phyloP scores from a whole-genome alignment of 805 yeast species.

The Saccharomycopsis sp. region DNA sequence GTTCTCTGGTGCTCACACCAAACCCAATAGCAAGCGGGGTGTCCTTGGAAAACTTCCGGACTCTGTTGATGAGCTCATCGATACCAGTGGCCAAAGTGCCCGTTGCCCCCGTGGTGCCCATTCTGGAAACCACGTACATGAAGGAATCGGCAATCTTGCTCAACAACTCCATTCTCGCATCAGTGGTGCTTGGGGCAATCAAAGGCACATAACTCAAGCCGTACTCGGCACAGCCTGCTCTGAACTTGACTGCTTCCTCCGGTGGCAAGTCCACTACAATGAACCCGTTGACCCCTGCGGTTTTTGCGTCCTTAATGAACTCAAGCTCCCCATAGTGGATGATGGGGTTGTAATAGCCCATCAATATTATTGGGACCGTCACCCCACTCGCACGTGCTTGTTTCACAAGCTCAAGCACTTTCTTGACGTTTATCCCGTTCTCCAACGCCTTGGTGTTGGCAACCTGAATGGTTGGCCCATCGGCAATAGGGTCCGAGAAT shows the following conservation, averaged over 20 bases:
- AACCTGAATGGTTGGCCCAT: conserved; percentile 92
- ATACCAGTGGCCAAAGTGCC: conserved; percentile 55
- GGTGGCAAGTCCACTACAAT: conserved; percentile 96
- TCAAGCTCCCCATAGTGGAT: conserved; percentile 81
- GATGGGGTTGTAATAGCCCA: conserved; percentile 98
- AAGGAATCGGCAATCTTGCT: conserved; percentile 89
- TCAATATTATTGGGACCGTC: conserved; percentile 77
- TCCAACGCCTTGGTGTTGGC: conserved; percentile 77
- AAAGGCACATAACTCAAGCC: conserved; percentile 85
- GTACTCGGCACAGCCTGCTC: conserved; percentile 55
- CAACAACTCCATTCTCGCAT: conserved; percentile 70
- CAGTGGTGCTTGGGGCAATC: conserved; percentile 95
- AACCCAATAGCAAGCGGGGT: conserved; percentile 94
- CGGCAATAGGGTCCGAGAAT: conserved; percentile 97
- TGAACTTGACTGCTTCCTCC: conserved; percentile 86
- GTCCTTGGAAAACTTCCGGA: conserved; percentile 64
- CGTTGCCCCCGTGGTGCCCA: conserved; percentile 96
- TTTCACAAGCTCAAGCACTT: conserved; percentile 61
- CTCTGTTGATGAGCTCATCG: conserved; percentile 60
- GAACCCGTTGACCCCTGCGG: conserved; percentile 92
- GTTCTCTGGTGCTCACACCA: conserved; percentile 92
- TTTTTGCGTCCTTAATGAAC: conserved; percentile 67
- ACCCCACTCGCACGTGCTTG: conserved; percentile 78
- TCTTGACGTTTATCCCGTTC: conserved; percentile 68
- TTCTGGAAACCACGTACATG: conserved; percentile 90